Conservation (phyloP, 345 rosid species). For the Syzygium grande region DNA sequence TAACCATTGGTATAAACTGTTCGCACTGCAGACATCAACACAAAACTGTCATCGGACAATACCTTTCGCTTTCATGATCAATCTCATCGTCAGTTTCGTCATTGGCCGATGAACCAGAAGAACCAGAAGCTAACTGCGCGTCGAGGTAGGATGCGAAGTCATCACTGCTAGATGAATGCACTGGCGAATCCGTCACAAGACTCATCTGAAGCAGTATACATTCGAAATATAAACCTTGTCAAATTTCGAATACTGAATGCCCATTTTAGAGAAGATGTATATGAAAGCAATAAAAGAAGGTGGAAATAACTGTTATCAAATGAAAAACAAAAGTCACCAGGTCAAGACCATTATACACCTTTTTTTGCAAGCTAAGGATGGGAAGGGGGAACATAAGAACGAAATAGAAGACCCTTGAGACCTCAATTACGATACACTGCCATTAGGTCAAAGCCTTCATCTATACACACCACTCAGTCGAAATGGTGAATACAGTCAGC, state of each 20-base stretch:
- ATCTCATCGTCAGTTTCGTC: conserved; percentile 24
- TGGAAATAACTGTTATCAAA: background rate
- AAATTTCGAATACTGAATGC: background rate
- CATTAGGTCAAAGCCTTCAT: background rate
- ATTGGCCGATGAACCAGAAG: conserved; percentile 27
- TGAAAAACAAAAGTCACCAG: background rate
- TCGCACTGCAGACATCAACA: background rate
- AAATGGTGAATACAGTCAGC: background rate
- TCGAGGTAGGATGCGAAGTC: conserved; percentile 74
- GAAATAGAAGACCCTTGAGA: background rate
- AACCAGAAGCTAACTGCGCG: conserved; percentile 31
- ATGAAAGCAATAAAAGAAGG: background rate
- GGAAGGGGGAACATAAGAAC: background rate
- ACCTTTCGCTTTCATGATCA: conserved; percentile 23
- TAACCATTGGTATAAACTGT: background rate
- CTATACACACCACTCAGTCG: background rate
- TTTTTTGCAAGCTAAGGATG: background rate
- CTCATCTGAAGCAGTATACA: conserved; percentile 47
- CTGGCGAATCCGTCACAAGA: conserved; percentile 64
- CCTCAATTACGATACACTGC: background rate
- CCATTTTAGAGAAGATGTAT: background rate
- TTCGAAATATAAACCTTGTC: background rate
- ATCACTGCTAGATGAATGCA: conserved; percentile 74
- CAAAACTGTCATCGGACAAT: background rate
- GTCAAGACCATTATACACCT: background rate